These are phyloP conservation scores for Coemansia biformis DNA, from an alignment of 192 early-diverging fungal species.

Conservation along the genomic window DNA sequence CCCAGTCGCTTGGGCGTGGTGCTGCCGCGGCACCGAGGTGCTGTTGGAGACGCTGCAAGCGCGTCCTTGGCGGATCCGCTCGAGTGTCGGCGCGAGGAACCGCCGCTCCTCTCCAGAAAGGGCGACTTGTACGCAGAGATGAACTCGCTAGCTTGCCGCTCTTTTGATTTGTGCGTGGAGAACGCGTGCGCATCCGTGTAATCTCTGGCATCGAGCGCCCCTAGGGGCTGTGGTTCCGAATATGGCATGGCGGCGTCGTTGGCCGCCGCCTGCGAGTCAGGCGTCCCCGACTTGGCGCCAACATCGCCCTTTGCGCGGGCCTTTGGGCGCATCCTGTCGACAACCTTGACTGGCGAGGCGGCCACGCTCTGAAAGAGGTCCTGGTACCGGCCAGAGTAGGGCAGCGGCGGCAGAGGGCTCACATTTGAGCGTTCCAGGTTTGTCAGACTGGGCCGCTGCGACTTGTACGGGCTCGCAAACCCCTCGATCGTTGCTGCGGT, in stretches of 20 bases:
- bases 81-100: no score
- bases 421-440: no score
- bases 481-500: conserved; percentile 11
- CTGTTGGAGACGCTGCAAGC: neutral
- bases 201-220: no score
- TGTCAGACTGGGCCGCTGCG: neutral
- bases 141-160: no score
- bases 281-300: neutral
- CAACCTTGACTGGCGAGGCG: conserved; percentile 1
- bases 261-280: neutral
- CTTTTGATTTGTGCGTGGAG: neutral
- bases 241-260: no score
- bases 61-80: no score
- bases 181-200: no score
- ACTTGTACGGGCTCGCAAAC: conserved; percentile 6
- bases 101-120: no score
- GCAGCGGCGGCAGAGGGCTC: no score
- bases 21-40: conserved; percentile 5
- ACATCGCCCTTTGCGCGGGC: neutral
- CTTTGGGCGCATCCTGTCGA: conserved; percentile 16
- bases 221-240: no score
- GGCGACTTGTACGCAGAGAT: no score
- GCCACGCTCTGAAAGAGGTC: conserved; percentile 2
- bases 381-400: neutral
- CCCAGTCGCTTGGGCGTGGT: conserved; percentile 1